Evolutionary conservation across 2,329 filamentous ascomycete genomes (phyloP).

Genomic region (Coleophoma cylindrospora): DNA sequence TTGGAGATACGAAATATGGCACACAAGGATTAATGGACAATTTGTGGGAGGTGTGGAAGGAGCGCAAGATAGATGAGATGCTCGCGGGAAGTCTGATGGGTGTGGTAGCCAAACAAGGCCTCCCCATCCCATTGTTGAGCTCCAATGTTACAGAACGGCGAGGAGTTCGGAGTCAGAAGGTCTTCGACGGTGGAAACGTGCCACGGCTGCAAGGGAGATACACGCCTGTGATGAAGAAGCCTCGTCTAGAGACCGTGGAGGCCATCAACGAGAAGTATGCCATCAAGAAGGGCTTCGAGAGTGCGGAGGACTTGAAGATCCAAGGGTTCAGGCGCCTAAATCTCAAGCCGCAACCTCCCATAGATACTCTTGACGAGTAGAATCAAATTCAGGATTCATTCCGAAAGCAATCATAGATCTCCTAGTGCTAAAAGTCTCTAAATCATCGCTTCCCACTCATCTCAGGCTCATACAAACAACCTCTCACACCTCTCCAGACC

Average conservation of each 20-base stretch:
- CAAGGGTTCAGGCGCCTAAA: constrained; percentile 20
- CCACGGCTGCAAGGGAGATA: constrained; percentile 49
- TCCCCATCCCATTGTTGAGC: neutral
- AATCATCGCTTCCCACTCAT: constrained; percentile 12
- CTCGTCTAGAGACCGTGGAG: constrained; percentile 41
- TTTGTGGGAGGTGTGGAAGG: constrained; percentile 79
- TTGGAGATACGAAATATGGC: constrained; percentile 56
- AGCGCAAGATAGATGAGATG: constrained; percentile 84
- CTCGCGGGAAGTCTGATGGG: constrained; percentile 71
- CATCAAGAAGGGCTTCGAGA: constrained; percentile 52
- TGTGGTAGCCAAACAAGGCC: constrained; percentile 41
- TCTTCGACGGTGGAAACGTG: constrained; percentile 52
- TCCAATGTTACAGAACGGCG: neutral
- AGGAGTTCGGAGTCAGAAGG: constrained; percentile 27
- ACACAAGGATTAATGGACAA: constrained; percentile 63
- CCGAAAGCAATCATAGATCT: neutral
- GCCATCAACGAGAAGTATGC: constrained; percentile 59
- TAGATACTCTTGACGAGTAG: neutral
- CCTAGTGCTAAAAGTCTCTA: constrained; percentile 4
- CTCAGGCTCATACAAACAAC: constrained; percentile 72
- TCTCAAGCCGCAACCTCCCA: constrained; percentile 3
- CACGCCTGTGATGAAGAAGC: constrained; percentile 47
- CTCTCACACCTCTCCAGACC: constrained; percentile 83
- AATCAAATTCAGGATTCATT: neutral
- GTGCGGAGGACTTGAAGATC: constrained; percentile 39